Evolutionary conservation across 768 basidiomycete genomes (phyloP).

Genomic region (Russula sp.): DNA sequence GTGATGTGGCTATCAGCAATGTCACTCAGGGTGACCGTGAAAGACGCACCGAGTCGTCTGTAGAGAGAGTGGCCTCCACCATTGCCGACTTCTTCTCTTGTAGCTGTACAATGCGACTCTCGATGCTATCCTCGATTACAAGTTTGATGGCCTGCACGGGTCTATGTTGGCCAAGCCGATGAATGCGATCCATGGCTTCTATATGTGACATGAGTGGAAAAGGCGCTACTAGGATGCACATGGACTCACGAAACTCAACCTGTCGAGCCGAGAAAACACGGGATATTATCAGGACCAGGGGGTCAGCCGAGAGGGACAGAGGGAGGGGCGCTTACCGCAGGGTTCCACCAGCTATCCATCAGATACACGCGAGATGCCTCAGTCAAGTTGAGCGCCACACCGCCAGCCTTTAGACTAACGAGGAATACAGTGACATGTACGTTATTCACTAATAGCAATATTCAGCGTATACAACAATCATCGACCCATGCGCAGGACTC

Average conservation of each 20-base stretch:
- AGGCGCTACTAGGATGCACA: background rate
- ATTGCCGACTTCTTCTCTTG: slow-evolving; percentile 97
- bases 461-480: background rate
- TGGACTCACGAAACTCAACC: slow-evolving; percentile 71
- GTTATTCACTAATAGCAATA: slow-evolving; percentile 59
- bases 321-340: slow-evolving; percentile 46
- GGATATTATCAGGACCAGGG: background rate
- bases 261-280: slow-evolving; percentile 22
- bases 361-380: slow-evolving; percentile 91
- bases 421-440: slow-evolving; percentile 96
- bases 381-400: slow-evolving; percentile 84
- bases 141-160: slow-evolving; percentile 92
- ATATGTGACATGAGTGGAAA: slow-evolving; percentile 21
- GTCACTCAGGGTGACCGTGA: background rate
- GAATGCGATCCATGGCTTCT: slow-evolving; percentile 98
- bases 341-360: slow-evolving; percentile 99
- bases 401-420: slow-evolving; percentile 92
- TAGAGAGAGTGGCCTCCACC: slow-evolving; percentile 80
- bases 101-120: slow-evolving; percentile 91
- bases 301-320: no score
- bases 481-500: slow-evolving; percentile 26
- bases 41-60: slow-evolving; percentile 64
- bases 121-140: slow-evolving; percentile 94
- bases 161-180: slow-evolving; percentile 89
- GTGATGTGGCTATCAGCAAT: slow-evolving; percentile 10